phyloP scores from a whole-genome alignment of 805 yeast species.

The Peterozyma xylosa region DNA sequence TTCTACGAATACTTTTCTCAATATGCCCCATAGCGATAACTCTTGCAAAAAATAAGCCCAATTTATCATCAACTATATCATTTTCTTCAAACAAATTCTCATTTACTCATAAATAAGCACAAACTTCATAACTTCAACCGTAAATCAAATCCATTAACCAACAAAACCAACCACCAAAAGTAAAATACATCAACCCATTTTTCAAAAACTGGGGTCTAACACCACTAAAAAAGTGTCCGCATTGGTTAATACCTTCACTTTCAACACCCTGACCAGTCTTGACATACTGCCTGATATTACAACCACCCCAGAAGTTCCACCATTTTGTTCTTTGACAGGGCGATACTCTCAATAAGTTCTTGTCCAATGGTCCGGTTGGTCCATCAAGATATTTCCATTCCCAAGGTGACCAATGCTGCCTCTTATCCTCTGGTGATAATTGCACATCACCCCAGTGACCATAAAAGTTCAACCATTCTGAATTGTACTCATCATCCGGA shows the following conservation, averaged over 20 bases:
- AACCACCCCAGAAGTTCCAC: slow-evolving; percentile 87
- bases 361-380: slow-evolving; percentile 82
- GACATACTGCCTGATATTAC: slow-evolving; percentile 67
- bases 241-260: slow-evolving; percentile 70
- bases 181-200: slow-evolving; percentile 24
- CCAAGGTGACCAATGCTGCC: slow-evolving; percentile 83
- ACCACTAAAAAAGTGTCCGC: slow-evolving; percentile 54
- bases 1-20: too few relatives aligned
- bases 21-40: too few relatives aligned
- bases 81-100: too few relatives aligned
- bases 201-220: slow-evolving; percentile 37
- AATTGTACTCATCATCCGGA: slow-evolving; percentile 45
- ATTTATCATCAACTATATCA: too few relatives aligned
- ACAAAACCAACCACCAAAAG: slow-evolving; percentile 40
- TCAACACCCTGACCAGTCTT: slow-evolving; percentile 87
- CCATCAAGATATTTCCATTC: slow-evolving; percentile 92
- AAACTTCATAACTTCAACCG: slow-evolving; percentile 19
- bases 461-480: slow-evolving; percentile 65
- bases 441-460: slow-evolving; percentile 93
- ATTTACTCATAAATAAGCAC: background rate
- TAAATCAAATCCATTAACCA: slow-evolving; percentile 30
- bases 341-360: slow-evolving; percentile 59
- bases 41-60: too few relatives aligned
- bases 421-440: slow-evolving; percentile 55
- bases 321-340: slow-evolving; percentile 84